Evolutionary conservation across 495 filamentous ascomycete genomes (phyloP).

Genomic region (Cercophora sp.): DNA sequence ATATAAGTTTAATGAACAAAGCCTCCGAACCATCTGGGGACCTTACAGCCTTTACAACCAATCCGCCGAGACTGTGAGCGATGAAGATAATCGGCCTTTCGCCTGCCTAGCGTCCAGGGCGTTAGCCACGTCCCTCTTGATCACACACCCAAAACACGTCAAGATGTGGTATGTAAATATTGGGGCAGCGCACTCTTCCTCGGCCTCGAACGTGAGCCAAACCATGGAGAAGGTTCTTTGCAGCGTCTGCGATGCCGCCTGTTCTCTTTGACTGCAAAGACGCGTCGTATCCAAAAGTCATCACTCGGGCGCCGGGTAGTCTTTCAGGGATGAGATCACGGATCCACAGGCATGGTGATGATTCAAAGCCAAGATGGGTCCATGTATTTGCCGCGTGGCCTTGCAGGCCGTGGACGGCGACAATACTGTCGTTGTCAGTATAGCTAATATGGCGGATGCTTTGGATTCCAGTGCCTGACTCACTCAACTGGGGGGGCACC

Average conservation of each 20-base stretch:
- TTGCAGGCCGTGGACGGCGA: neutral
- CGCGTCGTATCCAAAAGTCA: neutral
- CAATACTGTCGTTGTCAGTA: neutral
- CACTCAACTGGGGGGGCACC: neutral
- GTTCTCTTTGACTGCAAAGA: neutral
- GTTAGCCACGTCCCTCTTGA: neutral
- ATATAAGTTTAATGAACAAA: neutral
- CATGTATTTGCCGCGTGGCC: neutral
- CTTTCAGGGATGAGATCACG: neutral
- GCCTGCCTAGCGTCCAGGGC: neutral
- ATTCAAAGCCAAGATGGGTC: neutral
- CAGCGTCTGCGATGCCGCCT: neutral
- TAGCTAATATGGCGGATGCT: neutral
- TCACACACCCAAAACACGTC: too few relatives aligned
- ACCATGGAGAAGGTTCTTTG: neutral
- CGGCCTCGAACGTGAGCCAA: neutral
- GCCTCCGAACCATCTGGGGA: neutral
- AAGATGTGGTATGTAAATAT: too few relatives aligned
- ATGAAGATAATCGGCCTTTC: neutral
- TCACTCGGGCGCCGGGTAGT: neutral
- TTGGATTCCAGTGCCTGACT: neutral
- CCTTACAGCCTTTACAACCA: neutral
- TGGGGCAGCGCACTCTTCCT: too few relatives aligned
- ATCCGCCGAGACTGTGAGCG: neutral
- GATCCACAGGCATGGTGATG: neutral